These are phyloP conservation scores for Rhizodiscina lignyota DNA, from an alignment of 495 filamentous ascomycete genomes.

Conservation along the genomic window DNA sequence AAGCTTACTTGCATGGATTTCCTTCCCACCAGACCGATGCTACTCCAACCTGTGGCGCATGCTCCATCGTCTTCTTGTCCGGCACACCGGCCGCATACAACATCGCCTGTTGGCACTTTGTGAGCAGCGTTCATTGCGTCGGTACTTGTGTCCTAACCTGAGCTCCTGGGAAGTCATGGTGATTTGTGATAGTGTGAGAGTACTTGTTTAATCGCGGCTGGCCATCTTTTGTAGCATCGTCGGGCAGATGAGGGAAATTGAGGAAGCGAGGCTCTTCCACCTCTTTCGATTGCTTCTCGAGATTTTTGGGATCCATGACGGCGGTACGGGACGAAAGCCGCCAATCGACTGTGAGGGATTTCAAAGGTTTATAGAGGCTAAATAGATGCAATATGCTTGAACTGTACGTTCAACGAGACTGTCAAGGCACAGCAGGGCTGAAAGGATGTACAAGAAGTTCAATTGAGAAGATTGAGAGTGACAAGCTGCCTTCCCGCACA, in stretches of 20 bases:
- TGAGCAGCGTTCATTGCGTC: not conserved
- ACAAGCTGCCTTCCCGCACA: not conserved
- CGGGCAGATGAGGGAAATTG: constrained; percentile 41
- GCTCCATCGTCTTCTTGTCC: constrained; percentile 71
- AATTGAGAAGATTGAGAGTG: not conserved
- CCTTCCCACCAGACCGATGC: constrained; percentile 97
- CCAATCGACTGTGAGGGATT: no score
- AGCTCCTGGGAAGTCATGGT: constrained; percentile 86
- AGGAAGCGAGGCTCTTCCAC: constrained; percentile 42
- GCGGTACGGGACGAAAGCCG: not conserved
- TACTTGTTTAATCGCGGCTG: constrained; percentile 51
- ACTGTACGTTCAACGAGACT: not conserved
- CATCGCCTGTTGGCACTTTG: constrained; percentile 32
- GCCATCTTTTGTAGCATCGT: constrained; percentile 40
- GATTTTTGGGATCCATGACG: constrained; percentile 29
- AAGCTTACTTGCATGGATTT: constrained; percentile 66
- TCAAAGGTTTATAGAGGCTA: not conserved
- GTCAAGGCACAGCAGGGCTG: not conserved
- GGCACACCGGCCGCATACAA: constrained; percentile 87
- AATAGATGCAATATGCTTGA: constrained; percentile 1
- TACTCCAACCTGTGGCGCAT: constrained; percentile 73
- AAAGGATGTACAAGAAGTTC: not conserved
- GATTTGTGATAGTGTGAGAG: constrained; percentile 55
- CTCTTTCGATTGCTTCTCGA: no score
- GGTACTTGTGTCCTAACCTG: constrained; percentile 57